Evolutionary conservation across 2,329 filamentous ascomycete genomes (phyloP).

Genomic region (Hymenoscyphus fraxineus): DNA sequence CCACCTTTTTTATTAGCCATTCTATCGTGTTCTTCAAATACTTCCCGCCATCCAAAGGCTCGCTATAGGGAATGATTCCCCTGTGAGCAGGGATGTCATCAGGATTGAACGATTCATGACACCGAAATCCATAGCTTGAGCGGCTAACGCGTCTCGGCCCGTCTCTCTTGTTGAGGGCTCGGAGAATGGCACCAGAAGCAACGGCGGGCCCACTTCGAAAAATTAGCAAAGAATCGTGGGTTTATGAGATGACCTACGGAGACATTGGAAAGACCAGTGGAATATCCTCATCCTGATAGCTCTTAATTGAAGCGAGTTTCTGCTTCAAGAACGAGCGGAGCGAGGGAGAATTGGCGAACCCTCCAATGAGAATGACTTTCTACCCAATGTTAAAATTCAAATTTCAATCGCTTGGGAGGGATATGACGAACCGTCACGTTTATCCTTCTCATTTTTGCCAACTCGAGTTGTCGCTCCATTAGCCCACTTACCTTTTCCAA

Average conservation of each 20-base stretch:
- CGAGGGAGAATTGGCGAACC: slow-evolving; percentile 12
- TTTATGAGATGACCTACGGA: background rate
- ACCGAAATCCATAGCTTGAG: slow-evolving; percentile 16
- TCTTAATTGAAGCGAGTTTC: background rate
- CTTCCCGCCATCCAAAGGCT: slow-evolving; percentile 13
- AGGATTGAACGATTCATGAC: slow-evolving; percentile 10
- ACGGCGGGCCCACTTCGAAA: slow-evolving; percentile 14
- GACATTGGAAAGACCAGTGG: background rate
- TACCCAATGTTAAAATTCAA: background rate
- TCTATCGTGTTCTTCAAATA: slow-evolving; percentile 17
- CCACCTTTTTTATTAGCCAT: slow-evolving; percentile 18
- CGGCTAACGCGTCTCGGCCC: slow-evolving; percentile 16
- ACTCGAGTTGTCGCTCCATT: slow-evolving; percentile 11
- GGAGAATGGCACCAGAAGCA: slow-evolving; percentile 14
- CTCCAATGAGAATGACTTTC: slow-evolving; percentile 23
- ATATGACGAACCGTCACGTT: slow-evolving; percentile 7
- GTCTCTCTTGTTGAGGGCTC: slow-evolving; percentile 19
- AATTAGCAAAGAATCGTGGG: background rate
- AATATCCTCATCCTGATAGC: background rate
- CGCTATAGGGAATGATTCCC: background rate
- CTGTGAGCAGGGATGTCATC: slow-evolving; percentile 3
- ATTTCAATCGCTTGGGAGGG: background rate
- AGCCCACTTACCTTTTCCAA: slow-evolving; percentile 7
- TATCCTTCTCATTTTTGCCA: slow-evolving; percentile 5
- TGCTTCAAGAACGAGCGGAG: slow-evolving; percentile 7